A percentile compares a stretch with the other conserved stretches of the same genome.
These are phyloP conservation scores for Lactarius trivialis DNA, from an alignment of 768 basidiomycete genomes.

Conservation along the genomic window DNA sequence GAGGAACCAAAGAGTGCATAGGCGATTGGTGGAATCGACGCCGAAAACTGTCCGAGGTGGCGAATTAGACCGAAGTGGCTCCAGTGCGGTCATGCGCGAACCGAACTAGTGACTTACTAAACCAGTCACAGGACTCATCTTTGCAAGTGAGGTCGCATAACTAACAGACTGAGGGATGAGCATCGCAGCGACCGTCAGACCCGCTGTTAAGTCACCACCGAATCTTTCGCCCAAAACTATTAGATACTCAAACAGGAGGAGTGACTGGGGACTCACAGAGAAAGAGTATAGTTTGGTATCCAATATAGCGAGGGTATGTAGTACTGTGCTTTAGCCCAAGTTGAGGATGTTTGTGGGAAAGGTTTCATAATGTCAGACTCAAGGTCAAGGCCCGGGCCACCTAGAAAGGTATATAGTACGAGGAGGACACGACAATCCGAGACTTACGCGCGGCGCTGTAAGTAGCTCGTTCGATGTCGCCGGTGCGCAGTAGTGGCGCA, in stretches of 20 bases:
- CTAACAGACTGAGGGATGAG: conserved; percentile 85
- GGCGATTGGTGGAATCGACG: conserved; percentile 79
- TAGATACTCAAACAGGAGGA: conserved; percentile 2
- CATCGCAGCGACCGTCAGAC: conserved; percentile 79
- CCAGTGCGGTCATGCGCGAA: neutral
- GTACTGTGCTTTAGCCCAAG: conserved; percentile 52
- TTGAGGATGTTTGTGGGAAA: neutral
- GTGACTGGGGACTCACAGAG: conserved; percentile 44
- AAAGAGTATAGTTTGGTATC: conserved; percentile 71
- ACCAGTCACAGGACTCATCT: conserved; percentile 78
- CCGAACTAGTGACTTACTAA: conserved; percentile 44
- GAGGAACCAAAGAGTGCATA: conserved; percentile 90
- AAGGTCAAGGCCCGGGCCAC: neutral
- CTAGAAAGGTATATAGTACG: neutral
- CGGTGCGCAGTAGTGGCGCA: conserved; percentile 9
- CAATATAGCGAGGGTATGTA: conserved; percentile 73
- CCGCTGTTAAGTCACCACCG: conserved; percentile 72
- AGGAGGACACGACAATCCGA: neutral
- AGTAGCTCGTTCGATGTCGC: conserved; percentile 11
- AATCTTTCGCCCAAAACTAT: conserved; percentile 41
- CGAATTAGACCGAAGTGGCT: neutral
- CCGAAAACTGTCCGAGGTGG: conserved; percentile 54
- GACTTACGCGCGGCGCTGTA: neutral
- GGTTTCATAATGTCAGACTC: conserved; percentile 9
- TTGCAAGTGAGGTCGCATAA: conserved; percentile 84